Evolutionary conservation across 345 rosid species (phyloP), one percentile per base, ranked within the genome.

Genomic region (Melastoma malabathricum): DNA sequence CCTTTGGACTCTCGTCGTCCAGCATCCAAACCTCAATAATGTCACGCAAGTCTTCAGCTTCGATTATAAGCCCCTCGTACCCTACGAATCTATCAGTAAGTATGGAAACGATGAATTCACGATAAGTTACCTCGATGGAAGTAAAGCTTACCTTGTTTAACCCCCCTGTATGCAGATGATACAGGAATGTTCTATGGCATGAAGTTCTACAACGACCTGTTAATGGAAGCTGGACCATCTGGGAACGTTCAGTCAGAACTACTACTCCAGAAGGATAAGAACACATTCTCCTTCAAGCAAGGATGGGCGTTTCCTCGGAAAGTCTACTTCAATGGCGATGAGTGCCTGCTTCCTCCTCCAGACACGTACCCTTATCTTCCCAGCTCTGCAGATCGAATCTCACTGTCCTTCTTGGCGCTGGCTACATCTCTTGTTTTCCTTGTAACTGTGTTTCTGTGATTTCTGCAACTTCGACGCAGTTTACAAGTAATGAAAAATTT

Each of bases 1-100:
- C 10, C 66, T 64, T 58, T 80, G 86, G 86, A 74, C 80, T 3
- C 86, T 79, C 0, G 84, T 79, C 44, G 71, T 71, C 23, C 81
- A 79, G 72, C 84, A 79, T 48, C 84, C 84, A 5, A 79, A 75
- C 66, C 76, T 79, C 60, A 73, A 79, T 62, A 65, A 70, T 31
- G 69, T 79, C 50, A 79, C 84, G n/a, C 75, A 66, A 66, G 76
- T 79, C 46, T 79, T 75, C 67, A 79, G 84, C 53, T 79, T 79
- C 44, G 76, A 70, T 43, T 79, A 79, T 76, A 79, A 75, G 66
- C 75, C 84, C 49, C 48, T 79, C 4, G 63, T 68, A 45, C 71
- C 79, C 46, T 79, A 75, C 3, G 68, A 64, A 59, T 61, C 79
- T 22, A 64, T 75, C 59, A 79, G 84, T 78, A 50, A 63, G 81